Percentiles rank a stretch among this genome's conserved stretches.
phyloP scores from a whole-genome alignment of 1,139 yeast genomes.

The Pichia sp. region DNA sequence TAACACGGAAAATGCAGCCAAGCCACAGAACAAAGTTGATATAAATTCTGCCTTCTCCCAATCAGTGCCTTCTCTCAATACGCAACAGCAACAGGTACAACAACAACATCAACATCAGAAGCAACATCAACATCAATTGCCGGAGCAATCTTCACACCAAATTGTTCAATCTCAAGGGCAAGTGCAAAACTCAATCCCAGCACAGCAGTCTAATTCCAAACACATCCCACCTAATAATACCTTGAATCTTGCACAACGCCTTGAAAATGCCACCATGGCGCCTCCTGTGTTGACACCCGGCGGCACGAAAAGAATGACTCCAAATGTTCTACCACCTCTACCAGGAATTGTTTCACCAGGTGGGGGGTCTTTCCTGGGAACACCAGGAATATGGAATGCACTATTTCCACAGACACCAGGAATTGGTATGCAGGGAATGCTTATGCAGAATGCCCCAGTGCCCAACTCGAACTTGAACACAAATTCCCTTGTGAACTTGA shows the following conservation, averaged over 20 bases:
- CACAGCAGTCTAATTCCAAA: too few species aligned
- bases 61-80: background rate
- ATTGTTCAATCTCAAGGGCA: too few species aligned
- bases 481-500: too few species aligned
- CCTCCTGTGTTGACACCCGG: conserved; percentile 53
- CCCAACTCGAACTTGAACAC: conserved; percentile 3
- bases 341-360: conserved; percentile 31
- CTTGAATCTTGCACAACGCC: conserved; percentile 1
- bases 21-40: too few species aligned
- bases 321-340: conserved; percentile 39
- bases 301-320: conserved; percentile 33
- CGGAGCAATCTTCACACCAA: too few species aligned
- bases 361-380: conserved; percentile 35
- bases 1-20: too few species aligned
- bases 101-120: conserved; percentile 4
- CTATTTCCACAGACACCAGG: conserved; percentile 34
- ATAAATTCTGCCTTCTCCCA: too few species aligned
- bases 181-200: too few species aligned
- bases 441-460: background rate
- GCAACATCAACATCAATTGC: conserved; percentile 3
- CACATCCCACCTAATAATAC: background rate
- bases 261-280: conserved; percentile 23
- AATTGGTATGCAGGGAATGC: background rate
- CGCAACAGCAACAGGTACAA: conserved; percentile 5
- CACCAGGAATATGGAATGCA: conserved; percentile 44